phyloP scores from a whole-genome alignment of 257 asterid species.

The Penstemon davidsonii region DNA sequence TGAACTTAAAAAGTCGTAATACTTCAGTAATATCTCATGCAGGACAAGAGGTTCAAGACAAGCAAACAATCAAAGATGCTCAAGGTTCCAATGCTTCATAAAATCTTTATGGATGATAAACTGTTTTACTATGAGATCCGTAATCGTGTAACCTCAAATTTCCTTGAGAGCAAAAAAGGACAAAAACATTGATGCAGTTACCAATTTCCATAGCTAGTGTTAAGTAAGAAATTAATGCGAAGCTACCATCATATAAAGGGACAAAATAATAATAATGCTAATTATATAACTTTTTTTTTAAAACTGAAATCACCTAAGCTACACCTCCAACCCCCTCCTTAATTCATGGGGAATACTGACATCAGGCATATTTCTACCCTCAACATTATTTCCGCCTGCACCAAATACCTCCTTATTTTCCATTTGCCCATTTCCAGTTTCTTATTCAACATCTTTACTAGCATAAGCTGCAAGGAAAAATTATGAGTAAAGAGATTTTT shows the following conservation, averaged over 20 bases:
- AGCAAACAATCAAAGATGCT: neutral
- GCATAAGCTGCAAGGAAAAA: too few species aligned
- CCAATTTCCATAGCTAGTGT: neutral
- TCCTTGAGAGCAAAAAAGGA: neutral
- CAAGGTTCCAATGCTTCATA: slow-evolving; percentile 4
- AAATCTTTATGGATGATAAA: too few species aligned
- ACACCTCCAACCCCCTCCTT: slow-evolving; percentile 4
- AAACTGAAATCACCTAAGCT: slow-evolving; percentile 1
- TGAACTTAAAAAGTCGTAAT: neutral
- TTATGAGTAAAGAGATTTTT: neutral
- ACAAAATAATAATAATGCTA: neutral
- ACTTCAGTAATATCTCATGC: slow-evolving; percentile 15
- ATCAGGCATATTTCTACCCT: neutral
- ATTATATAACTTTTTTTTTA: neutral
- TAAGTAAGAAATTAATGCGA: neutral
- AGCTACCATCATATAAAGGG: neutral
- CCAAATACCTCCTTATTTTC: neutral
- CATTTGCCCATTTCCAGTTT: slow-evolving; percentile 10
- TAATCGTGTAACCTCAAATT: neutral
- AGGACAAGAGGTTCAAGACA: neutral
- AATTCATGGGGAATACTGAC: neutral
- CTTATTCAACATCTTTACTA: neutral
- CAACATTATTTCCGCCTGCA: slow-evolving; percentile 7
- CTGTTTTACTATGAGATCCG: neutral
- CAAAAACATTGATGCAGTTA: neutral